Base-by-base conservation (phyloP, 2,329 filamentous ascomycete species). In the Myriosclerotinia curreyana region DNA sequence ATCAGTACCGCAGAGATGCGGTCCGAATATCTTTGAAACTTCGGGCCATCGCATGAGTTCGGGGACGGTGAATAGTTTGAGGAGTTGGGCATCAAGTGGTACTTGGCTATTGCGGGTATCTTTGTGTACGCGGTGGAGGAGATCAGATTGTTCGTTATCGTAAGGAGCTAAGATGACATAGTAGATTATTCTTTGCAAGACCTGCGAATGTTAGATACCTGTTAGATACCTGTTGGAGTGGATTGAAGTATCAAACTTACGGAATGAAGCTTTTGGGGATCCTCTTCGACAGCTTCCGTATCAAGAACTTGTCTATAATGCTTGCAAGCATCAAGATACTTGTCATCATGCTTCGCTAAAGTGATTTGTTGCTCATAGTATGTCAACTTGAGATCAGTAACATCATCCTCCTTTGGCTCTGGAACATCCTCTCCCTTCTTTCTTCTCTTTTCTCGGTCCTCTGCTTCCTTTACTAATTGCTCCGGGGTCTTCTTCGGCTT, bases 41-140 rank as follows among this genome's bases (percentile, higher is more conserved):
- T 95, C 89, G 14, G 95, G 94, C 95, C 95, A 99, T 76, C 94
- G 90, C 95, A 99, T 99, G 68, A 99, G 83, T 80, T 99, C 95
- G 69, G 91, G 90, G 6, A 96, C 87, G 38, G 95, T 99, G 78
- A 99, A 99, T 66, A 95, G 86, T 78, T 96, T 96, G 65, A 99
- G 83, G 11, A 99, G 85, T 73, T 93, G 87, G 38, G 91, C 89
- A 69, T 98, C 94, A 64, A 87, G 83, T 5, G 91, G 80, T 3
- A 98, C 86, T 75, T 89, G 85, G 14, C 86, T 79, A 76, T 93
- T 93, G 68, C 95, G 90, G 9, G 88, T 80, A 77, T 99, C 95
- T 76, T 88, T 86, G 76, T 92, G 86, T 71, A 99, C 90, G 73
- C 95, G 91, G 79, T 99, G 93, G 66, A 99, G 87, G 63, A 99